These are phyloP conservation scores for Zoysia japonica DNA, from an alignment of 176 grass and related monocot species.

Conservation along the genomic window DNA sequence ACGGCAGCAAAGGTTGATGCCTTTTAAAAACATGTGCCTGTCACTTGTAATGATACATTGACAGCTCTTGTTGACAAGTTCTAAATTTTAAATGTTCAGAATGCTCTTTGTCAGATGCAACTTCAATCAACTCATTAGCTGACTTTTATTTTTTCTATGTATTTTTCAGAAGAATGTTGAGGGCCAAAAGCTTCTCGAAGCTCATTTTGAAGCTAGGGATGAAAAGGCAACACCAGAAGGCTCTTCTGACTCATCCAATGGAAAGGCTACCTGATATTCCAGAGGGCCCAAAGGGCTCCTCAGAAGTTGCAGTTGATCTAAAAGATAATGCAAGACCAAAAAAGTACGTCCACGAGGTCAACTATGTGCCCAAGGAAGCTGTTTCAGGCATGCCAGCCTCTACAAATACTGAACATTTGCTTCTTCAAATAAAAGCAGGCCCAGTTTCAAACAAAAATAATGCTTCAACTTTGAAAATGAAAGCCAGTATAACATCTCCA, in stretches of 20 bases:
- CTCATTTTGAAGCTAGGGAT: constrained; percentile 58
- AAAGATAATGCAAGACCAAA: constrained; percentile 35
- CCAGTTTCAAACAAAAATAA: constrained; percentile 47
- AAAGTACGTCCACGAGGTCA: constrained; percentile 31
- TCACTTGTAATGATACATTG: too few species aligned
- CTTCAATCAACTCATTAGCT: constrained; percentile 17
- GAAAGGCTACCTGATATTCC: constrained; percentile 46
- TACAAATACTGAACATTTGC: constrained; percentile 25
- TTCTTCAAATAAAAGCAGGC: constrained; percentile 21
- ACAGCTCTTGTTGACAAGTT: too few species aligned
- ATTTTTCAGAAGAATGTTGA: constrained; percentile 55
- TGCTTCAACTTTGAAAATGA: constrained; percentile 29
- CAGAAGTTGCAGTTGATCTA: constrained; percentile 34
- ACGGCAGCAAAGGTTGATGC: constrained; percentile 55
- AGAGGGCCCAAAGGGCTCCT: constrained; percentile 34
- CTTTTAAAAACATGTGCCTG: constrained; percentile 4
- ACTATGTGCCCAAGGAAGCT: constrained; percentile 29
- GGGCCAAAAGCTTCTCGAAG: constrained; percentile 62
- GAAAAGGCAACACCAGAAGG: constrained; percentile 40
- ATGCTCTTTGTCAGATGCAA: too few species aligned
- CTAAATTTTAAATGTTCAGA: too few species aligned
- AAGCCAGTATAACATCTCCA: constrained; percentile 33
- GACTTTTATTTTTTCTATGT: constrained; percentile 13
- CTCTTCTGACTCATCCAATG: constrained; percentile 57
- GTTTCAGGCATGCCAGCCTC: constrained; percentile 24